Evolutionary conservation across 2,329 filamentous ascomycete species (phyloP).

Genomic region (Boeremia lycopersici): DNA sequence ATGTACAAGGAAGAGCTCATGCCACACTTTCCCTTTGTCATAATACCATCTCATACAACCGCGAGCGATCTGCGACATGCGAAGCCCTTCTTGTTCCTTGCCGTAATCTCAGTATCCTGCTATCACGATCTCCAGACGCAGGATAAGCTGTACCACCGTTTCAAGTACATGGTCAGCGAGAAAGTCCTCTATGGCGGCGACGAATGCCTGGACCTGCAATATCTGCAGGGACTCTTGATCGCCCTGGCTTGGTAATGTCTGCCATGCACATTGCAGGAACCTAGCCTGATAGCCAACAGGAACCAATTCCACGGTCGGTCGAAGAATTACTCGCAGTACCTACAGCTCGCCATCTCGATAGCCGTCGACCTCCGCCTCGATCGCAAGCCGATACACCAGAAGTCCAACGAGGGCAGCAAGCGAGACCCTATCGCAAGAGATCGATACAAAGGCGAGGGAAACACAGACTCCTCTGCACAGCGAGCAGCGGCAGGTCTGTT

Average conservation of each 20-base stretch:
- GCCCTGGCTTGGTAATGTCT: slow-evolving; percentile 35
- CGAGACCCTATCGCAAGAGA: slow-evolving; percentile 28
- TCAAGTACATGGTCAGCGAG: slow-evolving; percentile 39
- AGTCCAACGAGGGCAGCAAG: slow-evolving; percentile 27
- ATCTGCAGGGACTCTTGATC: slow-evolving; percentile 38
- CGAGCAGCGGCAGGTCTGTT: slow-evolving; percentile 53
- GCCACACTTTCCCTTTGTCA: slow-evolving; percentile 48
- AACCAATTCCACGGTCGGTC: slow-evolving; percentile 41
- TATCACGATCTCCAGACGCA: slow-evolving; percentile 45
- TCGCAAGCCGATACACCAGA: slow-evolving; percentile 28
- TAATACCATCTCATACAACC: slow-evolving; percentile 33
- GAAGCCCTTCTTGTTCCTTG: slow-evolving; percentile 39
- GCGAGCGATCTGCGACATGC: slow-evolving; percentile 34
- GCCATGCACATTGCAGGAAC: not conserved
- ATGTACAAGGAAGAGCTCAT: slow-evolving; percentile 45
- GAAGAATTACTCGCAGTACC: slow-evolving; percentile 39
- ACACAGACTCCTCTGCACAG: slow-evolving; percentile 49
- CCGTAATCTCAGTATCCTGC: slow-evolving; percentile 35
- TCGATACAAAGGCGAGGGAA: slow-evolving; percentile 7
- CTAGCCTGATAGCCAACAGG: slow-evolving; percentile 22
- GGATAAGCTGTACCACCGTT: slow-evolving; percentile 38
- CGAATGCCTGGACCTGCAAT: slow-evolving; percentile 33
- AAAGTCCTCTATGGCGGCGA: slow-evolving; percentile 39
- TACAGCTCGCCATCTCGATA: slow-evolving; percentile 39
- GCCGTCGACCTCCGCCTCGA: slow-evolving; percentile 41